Percentiles rank a stretch among this genome's conserved stretches.
These are phyloP conservation scores for Physcia stellaris DNA, from an alignment of 495 filamentous ascomycete genomes.

Conservation along the genomic window DNA sequence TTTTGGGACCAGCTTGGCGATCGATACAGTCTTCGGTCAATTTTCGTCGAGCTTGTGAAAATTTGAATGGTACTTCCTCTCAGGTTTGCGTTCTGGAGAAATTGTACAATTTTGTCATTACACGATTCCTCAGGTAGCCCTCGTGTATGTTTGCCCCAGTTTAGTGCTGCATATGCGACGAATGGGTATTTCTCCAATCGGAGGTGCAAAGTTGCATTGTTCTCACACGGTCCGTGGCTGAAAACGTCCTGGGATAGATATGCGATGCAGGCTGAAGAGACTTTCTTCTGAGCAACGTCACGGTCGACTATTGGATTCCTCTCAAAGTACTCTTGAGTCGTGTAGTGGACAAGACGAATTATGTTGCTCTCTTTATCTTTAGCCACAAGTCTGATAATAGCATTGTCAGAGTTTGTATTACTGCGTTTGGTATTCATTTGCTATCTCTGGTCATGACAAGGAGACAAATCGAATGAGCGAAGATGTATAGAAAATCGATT, in stretches of 20 bases:
- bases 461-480: too few relatives aligned
- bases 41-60: slow-evolving; percentile 3
- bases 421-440: too few relatives aligned
- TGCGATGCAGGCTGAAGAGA: slow-evolving; percentile 11
- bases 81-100: too few relatives aligned
- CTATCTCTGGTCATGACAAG: too few relatives aligned
- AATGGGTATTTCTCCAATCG: slow-evolving; percentile 17
- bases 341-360: slow-evolving; percentile 21
- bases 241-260: slow-evolving; percentile 16
- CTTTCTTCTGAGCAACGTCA: slow-evolving; percentile 8
- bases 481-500: too few relatives aligned
- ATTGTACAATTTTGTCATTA: too few relatives aligned
- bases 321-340: slow-evolving; percentile 16
- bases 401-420: too few relatives aligned
- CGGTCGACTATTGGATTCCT: slow-evolving; percentile 1
- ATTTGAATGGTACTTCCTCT: background rate
- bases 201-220: slow-evolving; percentile 1
- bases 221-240: slow-evolving; percentile 10
- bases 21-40: slow-evolving; percentile 2
- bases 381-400: too few relatives aligned
- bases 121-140: too few relatives aligned
- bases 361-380: slow-evolving; percentile 17
- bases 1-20: slow-evolving; percentile 5
- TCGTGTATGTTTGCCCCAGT: slow-evolving; percentile 28
- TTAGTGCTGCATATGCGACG: slow-evolving; percentile 25